Percentiles rank a stretch among this genome's conserved stretches.
Evolutionary conservation across 2,329 filamentous ascomycete species (phyloP).

Genomic region (Botrytis squamosa): DNA sequence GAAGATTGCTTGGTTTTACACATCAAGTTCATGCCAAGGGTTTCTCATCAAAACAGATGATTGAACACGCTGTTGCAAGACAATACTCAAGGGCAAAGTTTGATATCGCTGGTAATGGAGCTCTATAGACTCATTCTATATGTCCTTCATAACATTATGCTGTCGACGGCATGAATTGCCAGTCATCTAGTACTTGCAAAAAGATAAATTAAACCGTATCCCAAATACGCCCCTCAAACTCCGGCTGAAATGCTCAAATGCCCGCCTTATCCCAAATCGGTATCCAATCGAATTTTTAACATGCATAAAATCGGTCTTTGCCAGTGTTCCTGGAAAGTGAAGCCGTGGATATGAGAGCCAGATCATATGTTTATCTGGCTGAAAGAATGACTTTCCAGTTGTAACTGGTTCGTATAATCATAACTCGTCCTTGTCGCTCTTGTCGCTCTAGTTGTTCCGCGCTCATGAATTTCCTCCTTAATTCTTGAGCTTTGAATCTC

Average conservation of each 20-base stretch:
- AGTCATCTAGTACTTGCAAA: not conserved
- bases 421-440: not conserved
- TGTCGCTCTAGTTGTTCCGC: not conserved
- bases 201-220: conserved; percentile 2
- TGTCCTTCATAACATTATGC: not conserved
- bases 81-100: not conserved
- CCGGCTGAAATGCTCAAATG: conserved; percentile 11
- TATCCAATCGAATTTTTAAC: conserved; percentile 18
- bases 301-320: conserved; percentile 3
- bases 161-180: not conserved
- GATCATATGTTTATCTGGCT: not conserved
- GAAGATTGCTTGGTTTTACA: not conserved
- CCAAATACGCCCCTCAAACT: not conserved
- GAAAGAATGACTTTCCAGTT: conserved; percentile 4
- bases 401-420: conserved; percentile 10
- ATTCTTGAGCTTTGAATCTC: conserved; percentile 26
- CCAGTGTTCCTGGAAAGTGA: not conserved
- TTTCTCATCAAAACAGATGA: not conserved
- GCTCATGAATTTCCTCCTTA: not conserved
- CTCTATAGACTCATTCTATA: conserved; percentile 8
- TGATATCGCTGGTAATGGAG: not conserved
- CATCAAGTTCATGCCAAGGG: not conserved
- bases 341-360: not conserved
- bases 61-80: not conserved
- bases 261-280: conserved; percentile 4